Evolutionary conservation across 257 asterid genomes (phyloP).

Genomic region (Solanum raphanifolium): DNA sequence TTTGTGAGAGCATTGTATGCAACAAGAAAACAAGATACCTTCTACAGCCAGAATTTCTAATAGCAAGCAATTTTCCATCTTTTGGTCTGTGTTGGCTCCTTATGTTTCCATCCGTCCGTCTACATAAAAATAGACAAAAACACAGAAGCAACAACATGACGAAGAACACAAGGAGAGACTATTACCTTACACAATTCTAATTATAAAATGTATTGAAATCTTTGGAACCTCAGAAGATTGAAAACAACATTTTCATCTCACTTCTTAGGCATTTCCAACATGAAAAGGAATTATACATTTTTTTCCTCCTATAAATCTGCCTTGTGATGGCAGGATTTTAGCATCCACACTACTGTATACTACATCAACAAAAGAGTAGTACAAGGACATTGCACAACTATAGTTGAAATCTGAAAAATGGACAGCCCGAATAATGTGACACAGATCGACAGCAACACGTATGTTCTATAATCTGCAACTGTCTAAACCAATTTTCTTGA

Average conservation of each 20-base stretch:
- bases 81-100: constrained; percentile 46
- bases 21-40: constrained; percentile 70
- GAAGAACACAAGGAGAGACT: neutral
- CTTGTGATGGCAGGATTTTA: neutral
- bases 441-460: constrained; percentile 40
- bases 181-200: neutral
- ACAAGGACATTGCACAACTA: neutral
- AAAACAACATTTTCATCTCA: neutral
- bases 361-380: neutral
- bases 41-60: constrained; percentile 81
- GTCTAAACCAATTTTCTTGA: neutral
- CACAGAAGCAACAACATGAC: neutral
- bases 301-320: neutral
- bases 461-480: neutral
- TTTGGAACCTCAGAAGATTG: neutral
- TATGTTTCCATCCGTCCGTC: constrained; percentile 84
- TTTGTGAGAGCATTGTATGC: constrained; percentile 75
- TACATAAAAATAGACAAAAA: constrained; percentile 8
- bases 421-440: constrained; percentile 12
- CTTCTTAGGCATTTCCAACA: neutral
- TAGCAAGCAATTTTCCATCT: constrained; percentile 69
- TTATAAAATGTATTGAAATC: neutral
- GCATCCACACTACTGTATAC: neutral
- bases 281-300: neutral
- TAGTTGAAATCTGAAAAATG: constrained; percentile 27